These are phyloP conservation scores for Lepiota venenata DNA, from an alignment of 768 basidiomycete species.

Conservation along the genomic window DNA sequence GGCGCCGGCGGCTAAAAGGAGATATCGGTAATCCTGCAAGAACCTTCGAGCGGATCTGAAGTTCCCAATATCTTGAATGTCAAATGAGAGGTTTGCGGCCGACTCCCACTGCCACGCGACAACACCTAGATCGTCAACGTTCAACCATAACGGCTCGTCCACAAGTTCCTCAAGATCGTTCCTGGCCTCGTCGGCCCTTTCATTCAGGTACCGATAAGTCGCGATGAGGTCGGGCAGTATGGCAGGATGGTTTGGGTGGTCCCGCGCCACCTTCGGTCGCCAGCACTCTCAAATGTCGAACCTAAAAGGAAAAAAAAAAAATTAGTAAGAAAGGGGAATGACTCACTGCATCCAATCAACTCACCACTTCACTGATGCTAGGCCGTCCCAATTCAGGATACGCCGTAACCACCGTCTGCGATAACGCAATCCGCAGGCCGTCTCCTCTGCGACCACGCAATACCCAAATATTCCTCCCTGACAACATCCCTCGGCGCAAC, in stretches of 20 bases:
- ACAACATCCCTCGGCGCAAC: conserved; percentile 17
- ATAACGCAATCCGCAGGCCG: conserved; percentile 13
- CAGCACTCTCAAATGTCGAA: conserved; percentile 3
- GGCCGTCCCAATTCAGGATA: conserved; percentile 19
- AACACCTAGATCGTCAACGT: conserved; percentile 7
- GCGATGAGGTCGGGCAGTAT: conserved; percentile 2
- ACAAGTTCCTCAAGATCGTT: neutral
- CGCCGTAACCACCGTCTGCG: conserved; percentile 13
- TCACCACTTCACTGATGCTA: conserved; percentile 18
- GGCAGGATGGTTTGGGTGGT: neutral
- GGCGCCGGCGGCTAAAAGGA: conserved; percentile 11
- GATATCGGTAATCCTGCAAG: neutral
- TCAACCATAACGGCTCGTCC: conserved; percentile 10
- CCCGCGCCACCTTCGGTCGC: neutral
- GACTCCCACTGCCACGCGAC: conserved; percentile 8
- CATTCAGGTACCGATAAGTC: conserved; percentile 4
- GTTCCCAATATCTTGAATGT: conserved; percentile 7
- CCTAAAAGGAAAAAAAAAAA: too few species aligned
- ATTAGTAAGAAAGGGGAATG: too few species aligned
- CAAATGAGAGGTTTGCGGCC: conserved; percentile 8
- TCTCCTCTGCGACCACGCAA: conserved; percentile 24
- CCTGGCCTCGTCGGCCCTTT: neutral
- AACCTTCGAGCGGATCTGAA: conserved; percentile 10
- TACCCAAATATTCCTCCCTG: conserved; percentile 12
- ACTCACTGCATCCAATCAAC: too few species aligned